Evolutionary conservation across 2,329 filamentous ascomycete species (phyloP), one percentile per base, ranked within the genome.

Genomic region (Fusarium sp.): DNA sequence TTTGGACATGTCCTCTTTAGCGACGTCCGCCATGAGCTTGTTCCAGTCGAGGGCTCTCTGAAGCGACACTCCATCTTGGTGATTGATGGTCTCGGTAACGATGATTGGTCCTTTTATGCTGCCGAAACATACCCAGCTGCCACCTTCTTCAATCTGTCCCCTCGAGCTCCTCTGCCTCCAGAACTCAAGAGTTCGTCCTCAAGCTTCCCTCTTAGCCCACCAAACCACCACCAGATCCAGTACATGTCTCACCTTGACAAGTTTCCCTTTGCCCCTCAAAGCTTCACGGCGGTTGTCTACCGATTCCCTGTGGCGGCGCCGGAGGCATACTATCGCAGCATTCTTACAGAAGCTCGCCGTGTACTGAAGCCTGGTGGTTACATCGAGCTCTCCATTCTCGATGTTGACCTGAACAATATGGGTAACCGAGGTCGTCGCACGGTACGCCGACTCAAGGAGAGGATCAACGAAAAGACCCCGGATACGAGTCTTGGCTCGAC

Each of bases 61-160:
- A 76, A 87, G 84, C 89, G 84, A 64, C 92, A 85, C 66, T 91
- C 90, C 0, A 90, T 97, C 29, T 87, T 97, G 5, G 92, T 97
- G 20, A 88, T 97, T 66, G 94, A 97, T 83, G 94, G 94, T 6
- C 90, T 97, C 33, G 94, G 94, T n/a, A 95, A 95, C 78, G 91
- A 93, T 75, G 94, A 97, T 79, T 97, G 94, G 94, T 95, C 94
- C 0, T 95, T 94, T 81, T 96, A 95, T 76, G 93, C 93, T 22
- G 93, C 94, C 8, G 91, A 95, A 79, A 95, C 93, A 1, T 96
- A 96, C 74, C 92, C 93, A 0, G 87, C 87, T 1, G 92, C 92
- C 0, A 92, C 90, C 2, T 92, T 97, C 72, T 96, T 94, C 84
- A 95, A 95, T 79, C 86, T 96, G 27, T 92, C 90, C 0, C 90